Base-by-base conservation (phyloP, 2,329 filamentous ascomycete genomes). In the Hymenoscyphus salicellus region DNA sequence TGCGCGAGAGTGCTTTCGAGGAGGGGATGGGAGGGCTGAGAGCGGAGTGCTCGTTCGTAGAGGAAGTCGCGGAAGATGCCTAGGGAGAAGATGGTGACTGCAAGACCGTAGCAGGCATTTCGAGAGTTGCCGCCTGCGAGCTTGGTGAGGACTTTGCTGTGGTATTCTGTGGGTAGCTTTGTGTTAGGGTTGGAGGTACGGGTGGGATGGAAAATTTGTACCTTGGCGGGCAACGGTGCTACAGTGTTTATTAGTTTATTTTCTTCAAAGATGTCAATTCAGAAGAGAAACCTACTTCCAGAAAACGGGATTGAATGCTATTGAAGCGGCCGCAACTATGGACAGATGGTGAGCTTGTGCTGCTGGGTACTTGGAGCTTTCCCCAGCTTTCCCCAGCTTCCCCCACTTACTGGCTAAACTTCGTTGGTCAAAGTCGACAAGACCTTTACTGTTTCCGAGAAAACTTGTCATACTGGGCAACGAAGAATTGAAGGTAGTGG, bases 301-400 rank as follows among this genome's bases (percentile, higher is more conserved):
- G 79, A 97, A 98, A n/a, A 95, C 89, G 26, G 95, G 95, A 79
- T 99, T 99, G 80, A 99, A 98, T 58, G 89, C 84, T 79, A 99
- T 96, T 61, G 91, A 86, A 63, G 83, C 84, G 58, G 89, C 91
- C 71, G 92, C 91, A 71, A 95, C 93, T 97, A 70, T 30, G 55
- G 36, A 64, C 52, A 64, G 28, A n/a, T 61, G 60, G 58, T 68
- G 67, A 73, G 71, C 67, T 62, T 69, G 58, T 33, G 46, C 52
- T 65, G 56, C 61, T 66, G 7, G 60, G 32, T 26, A 33, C 52
- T 5, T 62, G 56, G 28, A 30, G 28, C 28, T 30, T 6, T 30
- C 28, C 28, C 28, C 28, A 55, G 62, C 58, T 33, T 26, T 23
- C 14, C 28, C 46, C 20, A 28, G 46, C 26, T 52, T 32, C 17